phyloP scores from a whole-genome alignment of 257 asterid genomes.

The Voacanga thouarsii region DNA sequence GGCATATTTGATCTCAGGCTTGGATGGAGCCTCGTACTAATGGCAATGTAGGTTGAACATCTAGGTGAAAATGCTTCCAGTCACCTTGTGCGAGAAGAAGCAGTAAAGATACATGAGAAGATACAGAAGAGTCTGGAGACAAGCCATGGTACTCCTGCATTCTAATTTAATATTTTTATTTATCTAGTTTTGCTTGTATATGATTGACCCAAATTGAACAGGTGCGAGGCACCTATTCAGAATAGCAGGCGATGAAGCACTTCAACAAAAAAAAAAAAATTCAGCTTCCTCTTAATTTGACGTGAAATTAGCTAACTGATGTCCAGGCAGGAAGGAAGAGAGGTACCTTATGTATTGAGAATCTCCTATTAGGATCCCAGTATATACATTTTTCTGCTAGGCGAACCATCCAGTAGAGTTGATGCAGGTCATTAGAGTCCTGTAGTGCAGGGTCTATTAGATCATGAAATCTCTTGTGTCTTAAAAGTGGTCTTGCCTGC shows the following conservation, averaged over 20 bases:
- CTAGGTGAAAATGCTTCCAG: neutral
- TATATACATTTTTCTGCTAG: conserved; percentile 47
- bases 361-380: conserved; percentile 50
- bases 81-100: neutral
- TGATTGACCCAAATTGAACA: neutral
- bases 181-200: neutral
- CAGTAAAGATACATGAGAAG: neutral
- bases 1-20: too few species aligned
- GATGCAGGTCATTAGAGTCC: conserved; percentile 48
- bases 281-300: neutral
- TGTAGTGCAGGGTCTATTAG: conserved; percentile 43
- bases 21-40: too few species aligned
- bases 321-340: neutral
- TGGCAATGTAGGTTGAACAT: too few species aligned
- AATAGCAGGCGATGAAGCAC: neutral
- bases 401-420: conserved; percentile 47
- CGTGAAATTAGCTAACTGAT: neutral
- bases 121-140: neutral
- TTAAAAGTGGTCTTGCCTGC: conserved; percentile 57
- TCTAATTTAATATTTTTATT: neutral
- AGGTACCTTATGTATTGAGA: conserved; percentile 46
- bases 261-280: neutral
- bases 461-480: conserved; percentile 41
- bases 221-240: neutral
- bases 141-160: neutral